phyloP scores from a whole-genome alignment of 176 grass and related monocot genomes.

The Canna indica region DNA sequence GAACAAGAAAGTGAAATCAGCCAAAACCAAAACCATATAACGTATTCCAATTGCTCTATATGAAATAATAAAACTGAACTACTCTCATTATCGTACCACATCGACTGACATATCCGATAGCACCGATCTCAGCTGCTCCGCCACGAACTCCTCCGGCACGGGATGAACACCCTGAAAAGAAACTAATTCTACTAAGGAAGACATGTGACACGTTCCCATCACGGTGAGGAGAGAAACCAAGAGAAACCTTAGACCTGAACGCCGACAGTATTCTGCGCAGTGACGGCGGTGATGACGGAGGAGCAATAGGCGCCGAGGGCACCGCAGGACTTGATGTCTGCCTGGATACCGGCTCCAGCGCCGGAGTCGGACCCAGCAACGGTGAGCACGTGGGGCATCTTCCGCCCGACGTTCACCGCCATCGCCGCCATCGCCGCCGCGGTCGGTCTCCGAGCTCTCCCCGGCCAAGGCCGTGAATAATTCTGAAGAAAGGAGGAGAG shows the following conservation, averaged over 20 bases:
- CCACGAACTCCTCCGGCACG: constrained; percentile 72
- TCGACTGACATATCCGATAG: constrained; percentile 88
- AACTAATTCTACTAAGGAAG: not conserved
- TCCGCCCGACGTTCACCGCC: not conserved
- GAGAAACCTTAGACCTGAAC: constrained; percentile 54
- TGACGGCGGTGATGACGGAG: constrained; percentile 77
- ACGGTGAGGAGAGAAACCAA: not conserved
- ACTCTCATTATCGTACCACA: constrained; percentile 75
- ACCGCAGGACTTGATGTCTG: constrained; percentile 82
- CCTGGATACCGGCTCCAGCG: constrained; percentile 75
- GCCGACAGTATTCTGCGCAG: constrained; percentile 86
- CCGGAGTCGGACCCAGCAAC: constrained; percentile 87
- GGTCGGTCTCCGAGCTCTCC: not conserved
- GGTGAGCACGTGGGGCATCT: constrained; percentile 71
- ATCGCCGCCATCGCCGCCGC: constrained; percentile 21
- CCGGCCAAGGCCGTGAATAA: not conserved
- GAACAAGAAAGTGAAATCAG: too few species aligned
- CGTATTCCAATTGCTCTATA: too few species aligned
- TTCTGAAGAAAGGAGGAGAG: not conserved
- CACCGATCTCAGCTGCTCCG: constrained; percentile 66
- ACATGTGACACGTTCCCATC: not conserved
- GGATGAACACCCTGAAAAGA: constrained; percentile 49
- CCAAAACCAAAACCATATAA: too few species aligned
- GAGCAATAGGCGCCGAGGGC: constrained; percentile 86
- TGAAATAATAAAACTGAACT: too few species aligned